A percentile compares a stretch with the other conserved stretches of the same genome.
phyloP scores from a whole-genome alignment of 2,329 filamentous ascomycete genomes.

The Cytospora mali region DNA sequence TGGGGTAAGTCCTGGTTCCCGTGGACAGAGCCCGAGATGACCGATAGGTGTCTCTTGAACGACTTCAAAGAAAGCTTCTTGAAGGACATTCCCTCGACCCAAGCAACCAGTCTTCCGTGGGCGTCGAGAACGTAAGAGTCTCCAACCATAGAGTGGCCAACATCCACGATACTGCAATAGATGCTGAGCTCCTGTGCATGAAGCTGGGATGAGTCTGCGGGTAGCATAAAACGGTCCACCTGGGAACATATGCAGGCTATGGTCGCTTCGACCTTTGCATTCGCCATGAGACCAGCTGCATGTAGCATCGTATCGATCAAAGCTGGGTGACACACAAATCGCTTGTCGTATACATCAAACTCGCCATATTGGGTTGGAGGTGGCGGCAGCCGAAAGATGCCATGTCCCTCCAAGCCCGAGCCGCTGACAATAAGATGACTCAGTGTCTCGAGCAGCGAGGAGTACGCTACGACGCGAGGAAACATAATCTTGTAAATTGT shows the following conservation, averaged over 20 bases:
- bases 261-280: background rate
- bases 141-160: background rate
- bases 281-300: constrained; percentile 1
- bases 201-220: background rate
- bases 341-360: too few species aligned
- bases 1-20: too few species aligned
- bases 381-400: background rate
- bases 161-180: background rate
- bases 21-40: too few species aligned
- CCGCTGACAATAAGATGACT: background rate
- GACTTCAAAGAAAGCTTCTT: background rate
- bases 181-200: background rate
- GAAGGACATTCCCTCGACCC: background rate
- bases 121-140: background rate
- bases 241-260: constrained; percentile 4
- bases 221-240: too few species aligned
- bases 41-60: background rate
- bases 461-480: background rate
- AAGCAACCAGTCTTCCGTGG: background rate
- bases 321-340: too few species aligned
- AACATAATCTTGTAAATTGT: constrained; percentile 7
- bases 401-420: background rate
- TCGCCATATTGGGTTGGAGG: too few species aligned
- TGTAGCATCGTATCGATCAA: constrained; percentile 4
- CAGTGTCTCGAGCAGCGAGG: background rate